phyloP scores from a whole-genome alignment of 371 early-diverging fungal genomes.

The Massospora cicadina region DNA sequence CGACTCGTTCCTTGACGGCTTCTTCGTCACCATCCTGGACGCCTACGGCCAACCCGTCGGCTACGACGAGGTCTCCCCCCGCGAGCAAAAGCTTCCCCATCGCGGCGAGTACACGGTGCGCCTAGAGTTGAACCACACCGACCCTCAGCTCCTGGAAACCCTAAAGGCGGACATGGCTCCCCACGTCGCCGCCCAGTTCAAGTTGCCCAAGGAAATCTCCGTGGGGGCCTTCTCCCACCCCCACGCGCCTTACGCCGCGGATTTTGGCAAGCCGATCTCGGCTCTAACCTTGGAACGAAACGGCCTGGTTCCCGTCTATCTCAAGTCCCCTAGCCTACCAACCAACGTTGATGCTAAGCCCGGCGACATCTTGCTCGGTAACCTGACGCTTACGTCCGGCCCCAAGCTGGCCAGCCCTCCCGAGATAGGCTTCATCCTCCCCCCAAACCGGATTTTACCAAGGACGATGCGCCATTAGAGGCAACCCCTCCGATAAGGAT shows the following conservation, averaged over 20 bases:
- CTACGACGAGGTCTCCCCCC: conserved; percentile 8
- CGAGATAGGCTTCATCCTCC: neutral
- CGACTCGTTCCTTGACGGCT: conserved; percentile 3
- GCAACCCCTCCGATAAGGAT: neutral
- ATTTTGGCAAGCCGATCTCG: neutral
- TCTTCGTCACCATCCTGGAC: conserved; percentile 5
- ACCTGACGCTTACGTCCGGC: neutral
- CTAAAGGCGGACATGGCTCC: neutral
- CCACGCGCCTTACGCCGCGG: neutral
- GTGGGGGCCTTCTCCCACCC: neutral
- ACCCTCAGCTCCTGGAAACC: neutral
- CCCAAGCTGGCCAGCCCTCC: neutral
- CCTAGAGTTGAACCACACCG: conserved; percentile 2
- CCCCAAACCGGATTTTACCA: neutral
- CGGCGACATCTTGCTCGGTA: neutral
- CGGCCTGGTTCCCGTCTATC: neutral
- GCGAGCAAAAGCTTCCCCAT: neutral
- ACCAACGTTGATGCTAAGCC: conserved; percentile 1
- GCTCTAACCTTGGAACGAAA: neutral
- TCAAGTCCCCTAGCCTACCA: neutral
- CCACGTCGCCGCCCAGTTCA: neutral
- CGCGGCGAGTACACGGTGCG: neutral
- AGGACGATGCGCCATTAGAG: neutral
- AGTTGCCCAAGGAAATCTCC: neutral
- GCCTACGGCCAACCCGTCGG: neutral